Base-by-base conservation (phyloP, 768 basidiomycete species). In the Exidia glandulosa region DNA sequence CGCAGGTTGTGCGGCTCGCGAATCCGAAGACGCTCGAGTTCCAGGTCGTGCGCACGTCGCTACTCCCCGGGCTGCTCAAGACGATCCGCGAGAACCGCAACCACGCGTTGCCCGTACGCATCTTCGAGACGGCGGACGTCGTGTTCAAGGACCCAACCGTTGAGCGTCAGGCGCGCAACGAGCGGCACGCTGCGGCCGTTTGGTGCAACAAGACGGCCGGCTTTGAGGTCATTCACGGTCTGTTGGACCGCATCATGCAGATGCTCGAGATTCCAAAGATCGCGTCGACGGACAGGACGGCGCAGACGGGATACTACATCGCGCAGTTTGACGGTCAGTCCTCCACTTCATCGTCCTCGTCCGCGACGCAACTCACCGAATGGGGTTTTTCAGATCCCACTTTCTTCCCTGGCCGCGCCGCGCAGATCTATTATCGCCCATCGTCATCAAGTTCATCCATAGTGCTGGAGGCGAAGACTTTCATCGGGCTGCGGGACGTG, bases 11-110 rank as follows among this genome's bases (percentile, higher is more conserved):
- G 63, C 88, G 88, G 66, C 91, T 98, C 62, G 93, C 89, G 60
- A 99, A 99, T 74, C 96, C 96, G 0, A 97, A 96, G 75, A 92
- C 96, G 27, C 81, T 92, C 64, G 96, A 98, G 72, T 98, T 96
- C 75, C 96, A 99, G 74, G 88, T 98, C 60, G 93, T 98, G 48
- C 89, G 96, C 63, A 97, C 96, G 1, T 92, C 94, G 30, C 85
- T 99, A 58, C 77, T 99, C 6, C 94, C 95, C 14, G 96, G 96
- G 57, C 83, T 99, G 50, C 84, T 99, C 66, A 99, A 99, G 76
- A 96, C 94, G 19, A 78, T 96, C 50, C 87, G 96, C 66, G 96
- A 99, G 76, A 99, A 99, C 76, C 85, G 90, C 57, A 90, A 90
- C 63, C 92, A 96, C 64, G 71, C 95, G 1, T 79, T 99, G 14